Evolutionary conservation across 2,329 filamentous ascomycete genomes (phyloP), one percentile per base, ranked within the genome.

Genomic region (Colletotrichum sojae): DNA sequence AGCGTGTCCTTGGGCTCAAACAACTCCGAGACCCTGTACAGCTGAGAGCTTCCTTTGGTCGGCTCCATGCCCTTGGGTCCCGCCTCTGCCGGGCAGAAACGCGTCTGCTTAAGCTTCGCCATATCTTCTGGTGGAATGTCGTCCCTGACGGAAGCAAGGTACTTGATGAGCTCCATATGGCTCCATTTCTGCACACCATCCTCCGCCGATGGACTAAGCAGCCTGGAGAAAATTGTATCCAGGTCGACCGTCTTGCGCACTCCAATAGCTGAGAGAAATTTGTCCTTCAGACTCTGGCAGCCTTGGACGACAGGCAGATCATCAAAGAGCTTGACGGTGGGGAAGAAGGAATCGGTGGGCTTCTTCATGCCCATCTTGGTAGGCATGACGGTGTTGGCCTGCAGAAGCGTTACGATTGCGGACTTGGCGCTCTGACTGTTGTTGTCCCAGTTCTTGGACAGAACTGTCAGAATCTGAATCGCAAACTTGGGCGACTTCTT

Each of bases 171-270:
- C 77, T 99, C 95, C 70, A 97, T 90, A 77, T 98, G 95, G 67
- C 94, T 98, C 93, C 94, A 97, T 78, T 91, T 90, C 69, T 86
- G 87, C 27, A 87, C 86, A n/a, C 84, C 83, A 10, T 78, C 79
- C 15, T 86, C 82, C 0, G 83, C 76, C 0, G 89, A 84, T 16
- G 87, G 86, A 59, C 88, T 90, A 73, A 98, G 87, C 51, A 99
- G 86, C 52, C 95, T 89, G 25, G 93, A 92, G 75, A 99, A 98
- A 36, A 99, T 97, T 36, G 97, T 95, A 39, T 94, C 94, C 2
- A 99, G 84, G 73, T 99, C 96, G 20, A 99, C 91, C 0, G 96
- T 99, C 82, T 98, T 98, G 68, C 96, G 90, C 27, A 99, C 95
- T 3, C 96, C 95, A 39, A 99, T 84, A 2, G 93, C 89, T 3